Percentiles rank a stretch among this genome's conserved stretches.
These are phyloP conservation scores for Colletotrichum chrysophilum DNA, from an alignment of 2,329 filamentous ascomycete species.

Conservation along the genomic window DNA sequence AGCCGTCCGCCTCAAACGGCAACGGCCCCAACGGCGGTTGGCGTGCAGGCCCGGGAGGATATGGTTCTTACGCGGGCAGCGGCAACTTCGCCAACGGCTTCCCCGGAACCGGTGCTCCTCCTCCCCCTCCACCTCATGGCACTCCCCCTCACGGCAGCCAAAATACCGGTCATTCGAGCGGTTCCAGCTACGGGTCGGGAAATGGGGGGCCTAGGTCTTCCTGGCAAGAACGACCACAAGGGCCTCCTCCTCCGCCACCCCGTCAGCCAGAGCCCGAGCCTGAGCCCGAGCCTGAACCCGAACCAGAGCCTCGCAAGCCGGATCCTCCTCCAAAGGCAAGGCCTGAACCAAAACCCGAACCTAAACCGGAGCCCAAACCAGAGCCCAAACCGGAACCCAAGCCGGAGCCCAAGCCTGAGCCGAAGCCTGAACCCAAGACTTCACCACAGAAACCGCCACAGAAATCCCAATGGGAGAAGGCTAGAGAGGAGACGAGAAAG, in stretches of 20 bases:
- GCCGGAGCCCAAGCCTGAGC: conserved; percentile 9
- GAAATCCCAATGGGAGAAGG: conserved; percentile 28
- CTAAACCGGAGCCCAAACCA: conserved; percentile 24
- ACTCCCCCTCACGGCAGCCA: conserved; percentile 24
- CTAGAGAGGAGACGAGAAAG: conserved; percentile 66
- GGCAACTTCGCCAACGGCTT: conserved; percentile 19
- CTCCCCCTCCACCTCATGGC: conserved; percentile 5
- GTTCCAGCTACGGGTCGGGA: conserved; percentile 27
- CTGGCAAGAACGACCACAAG: conserved; percentile 37
- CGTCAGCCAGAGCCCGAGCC: conserved; percentile 24
- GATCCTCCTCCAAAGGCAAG: conserved; percentile 28
- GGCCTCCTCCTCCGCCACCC: conserved; percentile 20
- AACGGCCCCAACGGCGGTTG: conserved; percentile 6
- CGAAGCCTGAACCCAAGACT: conserved; percentile 25
- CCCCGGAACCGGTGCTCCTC: conserved; percentile 18
- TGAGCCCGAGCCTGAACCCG: conserved; percentile 19
- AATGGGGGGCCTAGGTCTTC: conserved; percentile 40
- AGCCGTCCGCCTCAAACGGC: conserved; percentile 35
- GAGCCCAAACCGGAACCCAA: conserved; percentile 17
- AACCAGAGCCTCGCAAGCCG: conserved; percentile 27
- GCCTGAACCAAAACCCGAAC: conserved; percentile 20
- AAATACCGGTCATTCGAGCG: conserved; percentile 22
- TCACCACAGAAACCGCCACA: conserved; percentile 3
- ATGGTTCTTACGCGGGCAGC: conserved; percentile 4
- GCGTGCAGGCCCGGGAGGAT: conserved; percentile 13